Evolutionary conservation across 495 filamentous ascomycete genomes (phyloP).

Genomic region (Talaromyces thailandensis): DNA sequence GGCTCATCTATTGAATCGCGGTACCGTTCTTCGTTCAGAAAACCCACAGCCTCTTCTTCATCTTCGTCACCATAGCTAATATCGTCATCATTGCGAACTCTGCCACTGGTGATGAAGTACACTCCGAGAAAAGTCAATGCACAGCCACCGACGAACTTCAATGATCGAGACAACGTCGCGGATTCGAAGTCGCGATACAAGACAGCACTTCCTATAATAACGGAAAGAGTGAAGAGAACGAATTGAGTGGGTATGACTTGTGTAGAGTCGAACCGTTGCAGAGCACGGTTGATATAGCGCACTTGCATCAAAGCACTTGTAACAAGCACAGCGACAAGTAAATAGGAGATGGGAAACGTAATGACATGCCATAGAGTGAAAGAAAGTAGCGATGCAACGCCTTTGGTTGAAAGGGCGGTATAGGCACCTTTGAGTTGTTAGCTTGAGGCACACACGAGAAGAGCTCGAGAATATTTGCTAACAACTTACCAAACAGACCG

Average conservation of each 20-base stretch:
- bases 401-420: slow-evolving; percentile 91
- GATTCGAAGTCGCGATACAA: slow-evolving; percentile 91
- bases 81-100: slow-evolving; percentile 34
- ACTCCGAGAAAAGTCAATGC: slow-evolving; percentile 87
- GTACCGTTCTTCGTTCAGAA: slow-evolving; percentile 34
- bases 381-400: slow-evolving; percentile 88
- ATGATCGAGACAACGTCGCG: slow-evolving; percentile 54
- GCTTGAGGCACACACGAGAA: slow-evolving; percentile 13
- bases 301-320: slow-evolving; percentile 89
- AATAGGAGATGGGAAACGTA: slow-evolving; percentile 85
- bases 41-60: slow-evolving; percentile 35
- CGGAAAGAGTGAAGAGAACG: slow-evolving; percentile 88
- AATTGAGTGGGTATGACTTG: slow-evolving; percentile 97
- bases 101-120: slow-evolving; percentile 75
- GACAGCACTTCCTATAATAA: slow-evolving; percentile 88
- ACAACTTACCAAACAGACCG: slow-evolving; percentile 73
- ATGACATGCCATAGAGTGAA: slow-evolving; percentile 79
- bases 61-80: slow-evolving; percentile 37
- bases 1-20: slow-evolving; percentile 29
- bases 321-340: slow-evolving; percentile 65
- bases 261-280: slow-evolving; percentile 92
- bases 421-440: slow-evolving; percentile 61
- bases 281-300: slow-evolving; percentile 87
- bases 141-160: slow-evolving; percentile 85
- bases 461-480: not conserved